phyloP scores from a whole-genome alignment of 495 filamentous ascomycete genomes.

The Acidiella bohemica region DNA sequence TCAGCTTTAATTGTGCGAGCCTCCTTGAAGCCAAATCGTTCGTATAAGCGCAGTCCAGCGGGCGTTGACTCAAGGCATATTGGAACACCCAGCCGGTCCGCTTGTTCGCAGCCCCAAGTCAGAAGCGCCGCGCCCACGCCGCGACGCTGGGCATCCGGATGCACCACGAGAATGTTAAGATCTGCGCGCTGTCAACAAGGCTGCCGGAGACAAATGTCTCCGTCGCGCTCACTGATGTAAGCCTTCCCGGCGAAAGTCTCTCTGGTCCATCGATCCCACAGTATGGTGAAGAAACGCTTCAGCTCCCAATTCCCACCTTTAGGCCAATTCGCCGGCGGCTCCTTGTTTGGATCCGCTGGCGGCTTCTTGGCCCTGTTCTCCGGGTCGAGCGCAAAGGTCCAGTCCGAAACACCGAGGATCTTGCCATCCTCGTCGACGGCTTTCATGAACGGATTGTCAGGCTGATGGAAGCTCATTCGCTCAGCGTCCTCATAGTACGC shows the following conservation, averaged over 20 bases:
- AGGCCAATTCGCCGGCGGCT: slow-evolving; percentile 14
- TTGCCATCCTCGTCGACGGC: slow-evolving; percentile 10
- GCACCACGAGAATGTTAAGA: slow-evolving; percentile 15
- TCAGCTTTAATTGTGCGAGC: slow-evolving; percentile 9
- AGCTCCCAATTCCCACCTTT: slow-evolving; percentile 12
- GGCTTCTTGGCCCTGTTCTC: neutral
- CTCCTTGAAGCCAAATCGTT: slow-evolving; percentile 16
- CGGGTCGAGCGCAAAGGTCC: slow-evolving; percentile 12
- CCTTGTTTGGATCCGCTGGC: slow-evolving; percentile 5
- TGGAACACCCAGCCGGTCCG: slow-evolving; percentile 10
- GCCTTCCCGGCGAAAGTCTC: slow-evolving; percentile 12
- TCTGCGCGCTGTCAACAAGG: slow-evolving; percentile 5
- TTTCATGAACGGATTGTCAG: slow-evolving; percentile 8
- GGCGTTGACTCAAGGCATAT: slow-evolving; percentile 16
- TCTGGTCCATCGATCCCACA: slow-evolving; percentile 7
- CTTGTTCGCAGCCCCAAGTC: slow-evolving; percentile 18
- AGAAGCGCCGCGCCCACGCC: slow-evolving; percentile 13
- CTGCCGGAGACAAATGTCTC: too few species aligned
- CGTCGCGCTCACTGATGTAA: slow-evolving; percentile 13
- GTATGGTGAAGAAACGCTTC: slow-evolving; percentile 8
- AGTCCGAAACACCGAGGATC: slow-evolving; percentile 14
- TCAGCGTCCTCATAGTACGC: slow-evolving; percentile 11
- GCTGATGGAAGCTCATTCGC: slow-evolving; percentile 2
- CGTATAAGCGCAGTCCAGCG: slow-evolving; percentile 15
- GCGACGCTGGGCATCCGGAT: slow-evolving; percentile 12